These are phyloP conservation scores for Pelargonium australe DNA, from an alignment of 441 rosid genomes.

Conservation along the genomic window DNA sequence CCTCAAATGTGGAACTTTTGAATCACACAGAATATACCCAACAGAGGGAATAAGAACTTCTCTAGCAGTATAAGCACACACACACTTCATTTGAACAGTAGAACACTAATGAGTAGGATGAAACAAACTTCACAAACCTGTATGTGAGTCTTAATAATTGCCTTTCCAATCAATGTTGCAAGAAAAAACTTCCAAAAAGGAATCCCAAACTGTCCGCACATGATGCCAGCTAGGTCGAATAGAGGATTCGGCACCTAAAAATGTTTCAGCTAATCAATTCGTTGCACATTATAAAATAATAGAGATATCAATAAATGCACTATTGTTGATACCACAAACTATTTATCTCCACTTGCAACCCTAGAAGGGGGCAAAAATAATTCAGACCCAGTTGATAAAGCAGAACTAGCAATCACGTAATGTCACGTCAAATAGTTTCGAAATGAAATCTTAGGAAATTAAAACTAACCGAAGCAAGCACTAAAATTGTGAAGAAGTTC, in stretches of 20 bases:
- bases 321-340: too few relatives aligned
- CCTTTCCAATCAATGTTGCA: conserved; percentile 85
- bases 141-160: conserved; percentile 85
- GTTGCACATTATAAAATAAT: not conserved
- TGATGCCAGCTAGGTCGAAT: conserved; percentile 95
- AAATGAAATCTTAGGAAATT: not conserved
- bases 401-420: conserved; percentile 21
- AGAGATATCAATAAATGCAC: not conserved
- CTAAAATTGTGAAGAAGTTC: conserved; percentile 80
- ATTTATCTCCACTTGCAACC: too few relatives aligned
- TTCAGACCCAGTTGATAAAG: too few relatives aligned
- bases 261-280: conserved; percentile 7
- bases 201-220: conserved; percentile 96
- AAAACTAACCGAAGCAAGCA: conserved; percentile 31
- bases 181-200: conserved; percentile 87
- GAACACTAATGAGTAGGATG: not conserved
- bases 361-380: too few relatives aligned
- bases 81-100: too few relatives aligned
- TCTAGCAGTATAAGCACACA: not conserved
- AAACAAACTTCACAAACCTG: conserved; percentile 44
- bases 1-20: too few relatives aligned
- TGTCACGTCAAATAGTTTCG: not conserved
- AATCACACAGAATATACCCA: too few relatives aligned
- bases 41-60: too few relatives aligned
- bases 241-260: conserved; percentile 91